Evolutionary conservation across 202 grass and related monocot genomes (phyloP), one percentile per base, ranked within the genome.

Genomic region (Carex arenaria): DNA sequence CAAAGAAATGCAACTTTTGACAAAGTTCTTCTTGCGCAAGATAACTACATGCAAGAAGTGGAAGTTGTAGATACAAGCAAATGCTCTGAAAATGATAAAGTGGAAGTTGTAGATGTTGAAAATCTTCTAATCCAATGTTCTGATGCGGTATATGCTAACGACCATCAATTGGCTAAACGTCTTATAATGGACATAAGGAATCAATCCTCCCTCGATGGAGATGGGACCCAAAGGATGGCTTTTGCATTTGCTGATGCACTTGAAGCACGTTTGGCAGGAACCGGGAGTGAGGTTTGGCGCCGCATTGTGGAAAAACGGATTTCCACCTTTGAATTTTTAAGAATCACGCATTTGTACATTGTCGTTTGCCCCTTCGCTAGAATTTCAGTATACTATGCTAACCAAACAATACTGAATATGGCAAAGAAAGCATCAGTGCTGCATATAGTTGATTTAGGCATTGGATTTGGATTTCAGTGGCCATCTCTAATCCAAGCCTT

Each of bases 391-490:
- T 86, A 80, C 78, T 91, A 87, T 53, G 49, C 92, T 1, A 87
- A 91, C 77, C 81, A 74, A 71, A 91, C 85, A 14, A 91, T 94
- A 31, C 17, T 88, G 56, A 84, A 91, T 49, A 49, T 51, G 42
- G 72, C 89, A 19, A 80, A 84, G 43, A 70, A 78, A 7, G 17
- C 22, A 17, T 23, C 11, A 4, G 78, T 12, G 69, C 63, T 91
- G 34, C 92, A 94, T 82, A 97, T 97, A 64, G 72, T 97, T 0
- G 94, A 97, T 67, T 94, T 71, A 0, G 94, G 94, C 54, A 85
- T 97, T 68, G 86, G 91, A 61, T 88, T 92, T 78, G 94, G 94
- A 11, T 93, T 97, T 36, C 94, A 97, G 47, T 97, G 94, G 92
- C 94, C 92, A 0, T 91, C 85, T 49, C 10, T 49, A 49, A 49